Base-by-base conservation (phyloP, 2,329 filamentous ascomycete genomes). In the Epichloe uncinata region DNA sequence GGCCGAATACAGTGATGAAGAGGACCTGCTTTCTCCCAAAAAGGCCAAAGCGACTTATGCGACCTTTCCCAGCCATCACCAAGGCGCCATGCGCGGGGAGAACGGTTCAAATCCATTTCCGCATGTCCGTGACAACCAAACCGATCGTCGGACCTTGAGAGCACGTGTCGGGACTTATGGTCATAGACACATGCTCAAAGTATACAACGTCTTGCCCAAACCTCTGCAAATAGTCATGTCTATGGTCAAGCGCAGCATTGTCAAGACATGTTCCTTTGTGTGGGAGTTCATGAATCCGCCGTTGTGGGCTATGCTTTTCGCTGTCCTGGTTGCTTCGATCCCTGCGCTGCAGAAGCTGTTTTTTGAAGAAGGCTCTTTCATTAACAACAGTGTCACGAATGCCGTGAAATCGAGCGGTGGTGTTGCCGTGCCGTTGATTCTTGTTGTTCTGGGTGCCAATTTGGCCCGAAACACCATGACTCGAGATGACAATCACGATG, bases 281-380 rank as follows among this genome's bases (percentile, higher is more conserved):
- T 93, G 86, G 85, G 85, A 86, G 45, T 95, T 96, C 66, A 97
- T 98, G 91, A 97, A 97, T 67, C 91, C 93, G 41, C 93, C 93
- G 1, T 81, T 98, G 26, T 97, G 90, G 89, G 90, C 93, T 30
- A 97, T 98, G 93, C 72, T 97, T 35, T 73, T 82, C 38, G 87
- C 93, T 15, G 83, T 97, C 44, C 69, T 95, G 47, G 86, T 98
- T 5, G 93, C 93, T 2, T 95, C 89, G 0, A 79, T 96, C 5
- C 93, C 93, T 0, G 62, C 72, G 1, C 76, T 98, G 7, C 91
- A 98, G 65, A 73, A 75, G 40, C 70, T 93, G 16, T 96, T 98
- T 71, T 98, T 97, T 68, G 75, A 82, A 48, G 81, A 89, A 37
- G 91, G 87, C 16, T 89, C 89, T 0, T 95, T 98, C 61, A 72